Evolutionary conservation across 371 early-diverging fungal species (phyloP).

Genomic region (Mucor lusitanicus): DNA sequence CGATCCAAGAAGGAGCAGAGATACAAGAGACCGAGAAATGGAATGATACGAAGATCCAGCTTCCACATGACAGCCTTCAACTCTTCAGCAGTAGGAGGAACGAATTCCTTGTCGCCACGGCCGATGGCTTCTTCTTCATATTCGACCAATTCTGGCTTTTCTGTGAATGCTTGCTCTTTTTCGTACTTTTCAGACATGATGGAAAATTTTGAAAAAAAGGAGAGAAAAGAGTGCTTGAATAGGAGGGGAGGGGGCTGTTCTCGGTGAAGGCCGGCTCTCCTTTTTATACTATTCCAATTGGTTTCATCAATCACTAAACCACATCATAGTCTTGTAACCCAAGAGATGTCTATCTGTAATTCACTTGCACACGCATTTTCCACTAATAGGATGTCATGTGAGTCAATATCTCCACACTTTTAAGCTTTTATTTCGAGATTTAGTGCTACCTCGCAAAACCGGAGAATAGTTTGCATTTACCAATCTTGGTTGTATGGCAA

Average conservation of each 20-base stretch:
- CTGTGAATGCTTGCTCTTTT: not conserved
- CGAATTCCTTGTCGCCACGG: constrained; percentile 4
- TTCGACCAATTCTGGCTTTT: constrained; percentile 5
- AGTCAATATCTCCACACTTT: constrained; percentile 9
- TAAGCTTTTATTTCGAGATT: constrained; percentile 4
- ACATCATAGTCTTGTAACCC: not conserved
- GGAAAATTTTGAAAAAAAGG: not conserved
- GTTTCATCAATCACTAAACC: not conserved
- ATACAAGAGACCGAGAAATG: constrained; percentile 51
- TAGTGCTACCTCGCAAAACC: not conserved
- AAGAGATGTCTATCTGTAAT: not conserved
- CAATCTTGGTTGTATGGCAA: not conserved
- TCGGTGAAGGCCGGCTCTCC: not conserved
- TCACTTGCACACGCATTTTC: not conserved
- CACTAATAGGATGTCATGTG: constrained; percentile 3
- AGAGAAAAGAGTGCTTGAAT: not conserved
- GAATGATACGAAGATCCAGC: constrained; percentile 44
- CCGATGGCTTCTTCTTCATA: constrained; percentile 5
- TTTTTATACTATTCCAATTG: not conserved
- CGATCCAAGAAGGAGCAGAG: constrained; percentile 58
- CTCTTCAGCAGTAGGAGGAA: constrained; percentile 25
- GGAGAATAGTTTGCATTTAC: constrained; percentile 7
- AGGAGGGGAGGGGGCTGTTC: not conserved
- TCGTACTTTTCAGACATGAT: constrained; percentile 3
- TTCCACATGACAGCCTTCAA: constrained; percentile 39